Conservation (phyloP, 2,329 filamentous ascomycete species). For the Daldinia sp. region DNA sequence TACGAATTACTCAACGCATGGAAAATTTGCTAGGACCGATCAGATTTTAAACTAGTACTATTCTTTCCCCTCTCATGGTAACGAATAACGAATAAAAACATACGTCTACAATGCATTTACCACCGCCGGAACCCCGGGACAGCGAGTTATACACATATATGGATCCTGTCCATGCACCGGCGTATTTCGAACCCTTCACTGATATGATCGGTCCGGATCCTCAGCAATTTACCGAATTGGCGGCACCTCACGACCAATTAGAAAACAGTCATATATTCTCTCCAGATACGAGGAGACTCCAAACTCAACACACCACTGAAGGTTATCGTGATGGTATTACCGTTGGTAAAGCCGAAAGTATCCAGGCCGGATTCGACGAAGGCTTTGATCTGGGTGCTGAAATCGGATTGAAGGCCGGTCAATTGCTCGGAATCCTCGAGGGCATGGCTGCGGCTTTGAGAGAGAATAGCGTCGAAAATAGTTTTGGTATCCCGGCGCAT, state of each 20-base stretch:
- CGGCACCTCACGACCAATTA: conserved; percentile 13
- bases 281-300: conserved; percentile 78
- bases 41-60: not conserved
- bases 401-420: conserved; percentile 79
- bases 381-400: conserved; percentile 87
- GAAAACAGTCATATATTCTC: conserved; percentile 53
- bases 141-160: conserved; percentile 20
- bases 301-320: conserved; percentile 81
- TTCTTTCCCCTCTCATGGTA: not conserved
- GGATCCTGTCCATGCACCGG: not conserved
- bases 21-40: not conserved
- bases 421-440: conserved; percentile 81
- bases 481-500: conserved; percentile 42
- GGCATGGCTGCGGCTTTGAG: conserved; percentile 69
- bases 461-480: conserved; percentile 47
- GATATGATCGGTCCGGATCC: conserved; percentile 35
- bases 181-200: conserved; percentile 4
- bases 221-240: conserved; percentile 15
- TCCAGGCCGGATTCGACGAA: conserved; percentile 92
- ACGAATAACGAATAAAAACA: conserved; percentile 5
- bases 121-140: conserved; percentile 8
- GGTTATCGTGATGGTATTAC: conserved; percentile 93
- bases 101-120: conserved; percentile 9
- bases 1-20: not conserved
- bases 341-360: conserved; percentile 77